Conservation (phyloP, 1,284 basidiomycete genomes). For the Sporisorium reilianum region DNA sequence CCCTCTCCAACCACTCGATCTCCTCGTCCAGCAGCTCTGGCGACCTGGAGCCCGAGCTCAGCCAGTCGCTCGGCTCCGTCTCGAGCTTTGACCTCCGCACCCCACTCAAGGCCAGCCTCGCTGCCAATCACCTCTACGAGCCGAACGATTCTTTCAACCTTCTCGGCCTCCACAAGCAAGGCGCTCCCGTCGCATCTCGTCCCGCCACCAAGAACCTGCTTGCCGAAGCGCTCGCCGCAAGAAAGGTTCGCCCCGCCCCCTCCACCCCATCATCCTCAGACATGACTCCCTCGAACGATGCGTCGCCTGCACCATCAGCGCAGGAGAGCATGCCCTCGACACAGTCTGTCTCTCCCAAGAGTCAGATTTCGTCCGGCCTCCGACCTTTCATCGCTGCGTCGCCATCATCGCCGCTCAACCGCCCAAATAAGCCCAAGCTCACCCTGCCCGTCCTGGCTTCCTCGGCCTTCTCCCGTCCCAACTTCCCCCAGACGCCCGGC, state of each 20-base stretch:
- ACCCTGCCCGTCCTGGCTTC: slow-evolving; percentile 29
- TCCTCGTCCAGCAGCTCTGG: slow-evolving; percentile 45
- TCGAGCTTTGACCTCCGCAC: slow-evolving; percentile 58
- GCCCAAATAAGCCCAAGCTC: slow-evolving; percentile 41
- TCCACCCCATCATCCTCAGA: slow-evolving; percentile 8
- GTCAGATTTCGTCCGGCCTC: not conserved
- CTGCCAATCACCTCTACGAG: slow-evolving; percentile 37
- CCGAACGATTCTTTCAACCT: slow-evolving; percentile 35
- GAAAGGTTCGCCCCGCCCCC: slow-evolving; percentile 24
- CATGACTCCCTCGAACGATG: slow-evolving; percentile 1
- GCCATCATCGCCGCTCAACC: slow-evolving; percentile 35
- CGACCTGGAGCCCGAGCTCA: slow-evolving; percentile 53
- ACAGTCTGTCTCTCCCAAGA: slow-evolving; percentile 32
- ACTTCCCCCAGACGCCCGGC: slow-evolving; percentile 59
- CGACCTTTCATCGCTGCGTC: slow-evolving; percentile 11
- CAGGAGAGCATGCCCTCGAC: slow-evolving; percentile 1
- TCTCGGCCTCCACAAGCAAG: slow-evolving; percentile 36
- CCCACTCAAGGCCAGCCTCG: slow-evolving; percentile 48
- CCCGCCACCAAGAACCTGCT: slow-evolving; percentile 34
- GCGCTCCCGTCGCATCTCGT: slow-evolving; percentile 13
- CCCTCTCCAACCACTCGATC: slow-evolving; percentile 45
- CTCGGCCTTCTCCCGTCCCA: slow-evolving; percentile 44
- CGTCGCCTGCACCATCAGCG: slow-evolving; percentile 6
- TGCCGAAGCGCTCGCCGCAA: slow-evolving; percentile 35
- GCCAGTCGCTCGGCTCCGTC: slow-evolving; percentile 55